These are phyloP conservation scores for Botrytis byssoidea DNA, from an alignment of 2,329 filamentous ascomycete genomes.

Conservation along the genomic window DNA sequence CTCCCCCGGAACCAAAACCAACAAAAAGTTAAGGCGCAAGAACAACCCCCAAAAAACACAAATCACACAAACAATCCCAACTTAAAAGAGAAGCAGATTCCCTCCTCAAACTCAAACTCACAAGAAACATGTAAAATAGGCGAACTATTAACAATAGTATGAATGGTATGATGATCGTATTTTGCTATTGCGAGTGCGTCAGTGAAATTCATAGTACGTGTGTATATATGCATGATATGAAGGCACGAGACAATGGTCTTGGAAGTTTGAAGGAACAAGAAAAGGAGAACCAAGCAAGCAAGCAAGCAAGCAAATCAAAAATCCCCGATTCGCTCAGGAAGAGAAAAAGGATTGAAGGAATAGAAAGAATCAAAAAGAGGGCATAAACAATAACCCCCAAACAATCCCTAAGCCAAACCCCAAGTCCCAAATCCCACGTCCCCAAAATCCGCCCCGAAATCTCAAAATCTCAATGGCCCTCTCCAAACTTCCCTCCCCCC, in stretches of 20 bases:
- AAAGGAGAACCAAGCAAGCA: background rate
- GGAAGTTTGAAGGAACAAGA: background rate
- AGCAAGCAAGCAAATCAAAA: background rate
- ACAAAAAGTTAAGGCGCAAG: background rate
- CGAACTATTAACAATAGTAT: constrained; percentile 1
- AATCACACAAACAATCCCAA: background rate
- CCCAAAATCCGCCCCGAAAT: background rate
- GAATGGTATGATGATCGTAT: background rate
- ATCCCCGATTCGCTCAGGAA: background rate
- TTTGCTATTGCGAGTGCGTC: background rate
- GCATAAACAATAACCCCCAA: no score
- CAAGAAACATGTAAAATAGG: background rate
- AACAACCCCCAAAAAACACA: background rate
- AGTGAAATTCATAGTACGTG: background rate
- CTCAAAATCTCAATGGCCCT: background rate
- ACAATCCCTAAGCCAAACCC: background rate
- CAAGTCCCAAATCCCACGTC: background rate
- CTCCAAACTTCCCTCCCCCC: no score
- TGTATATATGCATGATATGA: background rate
- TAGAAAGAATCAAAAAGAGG: background rate
- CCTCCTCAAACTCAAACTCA: background rate
- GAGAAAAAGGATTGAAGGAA: background rate
- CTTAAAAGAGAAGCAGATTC: background rate
- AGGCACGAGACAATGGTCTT: accelerated
- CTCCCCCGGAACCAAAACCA: background rate